Evolutionary conservation across 2,329 filamentous ascomycete genomes (phyloP), one percentile per base, ranked within the genome.

Genomic region (Microdochium bolleyi): DNA sequence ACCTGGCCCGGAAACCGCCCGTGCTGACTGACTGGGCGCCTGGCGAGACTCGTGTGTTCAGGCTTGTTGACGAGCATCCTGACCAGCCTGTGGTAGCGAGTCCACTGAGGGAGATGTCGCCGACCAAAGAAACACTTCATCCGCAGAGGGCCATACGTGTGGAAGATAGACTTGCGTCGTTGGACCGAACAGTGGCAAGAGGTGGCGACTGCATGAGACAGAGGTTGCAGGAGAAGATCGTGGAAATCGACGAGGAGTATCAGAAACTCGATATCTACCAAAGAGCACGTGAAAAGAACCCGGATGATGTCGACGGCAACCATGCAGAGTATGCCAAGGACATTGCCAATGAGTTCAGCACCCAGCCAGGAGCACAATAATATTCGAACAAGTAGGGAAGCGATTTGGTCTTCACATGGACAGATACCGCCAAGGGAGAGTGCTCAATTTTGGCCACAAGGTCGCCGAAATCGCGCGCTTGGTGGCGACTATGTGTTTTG

Each of bases 21-120:
- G 54, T 49, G 14, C 54, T 58, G 41, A 58, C 55, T 5, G 50
- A 49, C 22, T 58, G 56, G 57, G 16, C 50, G 19, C 50, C 55
- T 24, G 51, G 52, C 24, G 49, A 53, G 50, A 51, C 56, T 30
- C 49, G 58, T 55, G 49, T 24, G 49, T 57, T 54, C 21, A 14
- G 37, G 9, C 48, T 49, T 24, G n/a, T 46, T 7, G 41, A 46
- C 21, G 13, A 8, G n/a, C 9, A 46, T 46, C 41, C 41, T 3
- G 41, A 21, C 19, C 9, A 46, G 21, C 41, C 41, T 46, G 14
- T 19, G 7, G n/a, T 21, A 8, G n/a, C 21, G 3, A 46, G 21
- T 24, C n/a, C 22, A 19, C 41, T 46, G 5, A 19, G 5, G 13
- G 41, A 46, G 41, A 46, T 19, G 7, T 7, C 21, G 3, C 3